Conservation (phyloP, 1,284 basidiomycete genomes). For the Farysia itapuensis region DNA sequence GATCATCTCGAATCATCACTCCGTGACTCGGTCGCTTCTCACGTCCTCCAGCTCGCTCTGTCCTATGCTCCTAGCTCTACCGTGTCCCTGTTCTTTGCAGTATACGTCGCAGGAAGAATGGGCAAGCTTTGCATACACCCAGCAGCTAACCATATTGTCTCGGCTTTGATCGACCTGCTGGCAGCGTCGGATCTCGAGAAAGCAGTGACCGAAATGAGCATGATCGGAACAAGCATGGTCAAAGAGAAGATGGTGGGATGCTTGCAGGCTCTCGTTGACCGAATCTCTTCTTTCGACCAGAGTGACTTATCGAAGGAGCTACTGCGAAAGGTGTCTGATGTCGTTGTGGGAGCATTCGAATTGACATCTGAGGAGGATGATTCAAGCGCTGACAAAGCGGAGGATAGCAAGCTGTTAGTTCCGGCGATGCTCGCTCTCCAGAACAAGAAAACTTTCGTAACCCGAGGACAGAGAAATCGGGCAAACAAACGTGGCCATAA, state of each 20-base stretch:
- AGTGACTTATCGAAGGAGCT: constrained; percentile 2
- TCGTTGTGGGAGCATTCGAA: constrained; percentile 14
- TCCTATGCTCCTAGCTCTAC: constrained; percentile 9
- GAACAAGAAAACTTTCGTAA: constrained; percentile 33
- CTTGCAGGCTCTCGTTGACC: constrained; percentile 18
- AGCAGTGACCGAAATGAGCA: constrained; percentile 10
- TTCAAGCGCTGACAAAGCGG: background rate
- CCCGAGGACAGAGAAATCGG: constrained; percentile 7
- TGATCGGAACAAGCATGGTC: constrained; percentile 21
- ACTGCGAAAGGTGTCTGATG: constrained; percentile 3
- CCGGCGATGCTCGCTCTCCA: constrained; percentile 26
- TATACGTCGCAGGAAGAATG: constrained; percentile 44
- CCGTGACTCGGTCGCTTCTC: constrained; percentile 53
- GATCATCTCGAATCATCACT: constrained; percentile 47
- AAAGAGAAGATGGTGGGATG: constrained; percentile 28
- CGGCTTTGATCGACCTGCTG: constrained; percentile 27
- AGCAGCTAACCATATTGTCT: constrained; percentile 53
- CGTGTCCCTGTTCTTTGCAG: constrained; percentile 35
- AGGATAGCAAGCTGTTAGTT: constrained; percentile 16
- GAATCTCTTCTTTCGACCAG: constrained; percentile 4
- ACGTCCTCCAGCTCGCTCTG: constrained; percentile 42
- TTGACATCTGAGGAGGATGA: constrained; percentile 3
- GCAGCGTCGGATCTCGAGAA: background rate
- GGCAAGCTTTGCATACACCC: constrained; percentile 53
- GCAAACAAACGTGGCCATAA: background rate